Percentiles rank a stretch among this genome's conserved stretches.
Evolutionary conservation across 2,329 filamentous ascomycete genomes (phyloP).

Genomic region (Ophiostoma sp.): DNA sequence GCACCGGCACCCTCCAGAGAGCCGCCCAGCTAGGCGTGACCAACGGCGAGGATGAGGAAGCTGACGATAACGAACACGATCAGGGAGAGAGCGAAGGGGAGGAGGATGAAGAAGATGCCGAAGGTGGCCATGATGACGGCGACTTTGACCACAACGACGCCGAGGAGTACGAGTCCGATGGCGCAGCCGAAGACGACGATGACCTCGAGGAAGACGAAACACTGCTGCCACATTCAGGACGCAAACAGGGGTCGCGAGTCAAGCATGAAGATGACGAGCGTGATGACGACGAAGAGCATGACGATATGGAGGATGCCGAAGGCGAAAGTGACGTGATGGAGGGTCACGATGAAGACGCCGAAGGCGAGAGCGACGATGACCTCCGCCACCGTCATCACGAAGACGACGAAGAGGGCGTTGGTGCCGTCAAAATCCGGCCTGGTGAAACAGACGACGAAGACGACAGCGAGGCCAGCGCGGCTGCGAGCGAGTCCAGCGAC

Average conservation of each 20-base stretch:
- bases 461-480: slow-evolving; percentile 36
- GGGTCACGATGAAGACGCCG: slow-evolving; percentile 31
- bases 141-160: slow-evolving; percentile 24
- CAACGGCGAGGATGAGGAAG: slow-evolving; percentile 22
- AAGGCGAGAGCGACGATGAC: slow-evolving; percentile 46
- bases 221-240: slow-evolving; percentile 19
- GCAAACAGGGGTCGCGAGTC: slow-evolving; percentile 25
- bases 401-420: slow-evolving; percentile 44
- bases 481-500: slow-evolving; percentile 44
- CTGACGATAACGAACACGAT: slow-evolving; percentile 28
- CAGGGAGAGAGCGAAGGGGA: slow-evolving; percentile 34
- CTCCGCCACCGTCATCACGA: slow-evolving; percentile 9
- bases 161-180: slow-evolving; percentile 31
- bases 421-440: slow-evolving; percentile 52
- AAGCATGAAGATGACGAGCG: slow-evolving; percentile 30
- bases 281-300: slow-evolving; percentile 29
- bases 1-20: slow-evolving; percentile 31
- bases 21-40: slow-evolving; percentile 32
- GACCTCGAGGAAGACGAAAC: slow-evolving; percentile 28
- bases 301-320: slow-evolving; percentile 30
- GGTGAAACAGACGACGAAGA: slow-evolving; percentile 46
- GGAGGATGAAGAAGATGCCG: slow-evolving; percentile 32
- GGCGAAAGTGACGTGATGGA: slow-evolving; percentile 23
- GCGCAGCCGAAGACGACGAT: slow-evolving; percentile 30
- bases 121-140: slow-evolving; percentile 24